phyloP scores from a whole-genome alignment of 148 eudicot species.

The Chenopodium album region DNA sequence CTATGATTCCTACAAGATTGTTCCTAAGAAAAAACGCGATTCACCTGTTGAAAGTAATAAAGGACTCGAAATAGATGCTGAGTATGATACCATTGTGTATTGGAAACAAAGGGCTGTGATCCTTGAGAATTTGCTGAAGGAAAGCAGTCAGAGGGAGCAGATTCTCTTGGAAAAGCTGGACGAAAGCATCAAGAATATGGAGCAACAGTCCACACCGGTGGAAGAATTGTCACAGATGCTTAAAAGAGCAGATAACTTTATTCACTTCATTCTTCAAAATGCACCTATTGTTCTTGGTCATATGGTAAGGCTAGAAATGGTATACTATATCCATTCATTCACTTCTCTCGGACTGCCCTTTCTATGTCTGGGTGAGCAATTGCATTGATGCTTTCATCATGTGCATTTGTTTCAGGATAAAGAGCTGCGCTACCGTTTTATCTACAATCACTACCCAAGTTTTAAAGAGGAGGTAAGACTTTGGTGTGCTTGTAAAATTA shows the following conservation, averaged over 20 bases:
- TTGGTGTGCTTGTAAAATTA: background rate
- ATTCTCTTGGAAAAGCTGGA: slow-evolving; percentile 56
- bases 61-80: slow-evolving; percentile 57
- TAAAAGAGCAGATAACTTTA: slow-evolving; percentile 82
- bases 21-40: slow-evolving; percentile 47
- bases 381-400: slow-evolving; percentile 13
- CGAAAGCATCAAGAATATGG: slow-evolving; percentile 68
- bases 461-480: slow-evolving; percentile 70
- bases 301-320: slow-evolving; percentile 48
- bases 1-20: slow-evolving; percentile 49
- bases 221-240: slow-evolving; percentile 83
- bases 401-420: slow-evolving; percentile 56
- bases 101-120: slow-evolving; percentile 73
- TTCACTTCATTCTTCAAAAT: slow-evolving; percentile 88
- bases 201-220: slow-evolving; percentile 77
- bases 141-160: slow-evolving; percentile 65
- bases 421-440: slow-evolving; percentile 79
- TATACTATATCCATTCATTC: background rate
- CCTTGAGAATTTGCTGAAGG: slow-evolving; percentile 64
- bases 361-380: background rate
- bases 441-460: slow-evolving; percentile 82
- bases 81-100: slow-evolving; percentile 60
- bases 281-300: slow-evolving; percentile 94
- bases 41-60: slow-evolving; percentile 44
- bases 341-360: background rate